Percentiles rank a stretch among this genome's conserved stretches.
Evolutionary conservation across 2,329 filamentous ascomycete genomes (phyloP).

Genomic region (Tolypocladium amazonense): DNA sequence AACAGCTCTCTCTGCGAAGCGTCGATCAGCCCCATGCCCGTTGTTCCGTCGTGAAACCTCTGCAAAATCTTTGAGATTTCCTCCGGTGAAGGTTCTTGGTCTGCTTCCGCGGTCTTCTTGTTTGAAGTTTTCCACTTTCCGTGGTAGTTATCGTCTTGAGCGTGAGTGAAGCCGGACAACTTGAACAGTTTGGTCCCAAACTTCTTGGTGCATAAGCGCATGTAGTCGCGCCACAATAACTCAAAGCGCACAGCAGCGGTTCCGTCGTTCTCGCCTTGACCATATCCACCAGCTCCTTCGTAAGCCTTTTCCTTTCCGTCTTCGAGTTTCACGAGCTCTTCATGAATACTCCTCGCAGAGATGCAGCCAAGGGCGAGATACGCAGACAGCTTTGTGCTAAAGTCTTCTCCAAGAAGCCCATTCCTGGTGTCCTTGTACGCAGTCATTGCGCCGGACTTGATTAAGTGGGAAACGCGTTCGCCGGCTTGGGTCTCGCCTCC

Average conservation of each 20-base stretch:
- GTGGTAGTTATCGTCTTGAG: constrained; percentile 28
- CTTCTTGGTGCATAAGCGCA: constrained; percentile 64
- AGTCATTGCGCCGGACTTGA: constrained; percentile 49
- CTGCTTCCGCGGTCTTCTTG: constrained; percentile 13
- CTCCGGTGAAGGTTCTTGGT: constrained; percentile 29
- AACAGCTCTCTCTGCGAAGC: constrained; percentile 65
- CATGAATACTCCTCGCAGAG: constrained; percentile 62
- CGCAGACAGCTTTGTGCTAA: constrained; percentile 65
- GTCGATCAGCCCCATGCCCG: constrained; percentile 68
- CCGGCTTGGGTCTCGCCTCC: constrained; percentile 56
- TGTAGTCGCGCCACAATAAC: constrained; percentile 71
- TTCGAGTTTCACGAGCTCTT: constrained; percentile 57
- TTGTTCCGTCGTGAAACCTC: constrained; percentile 55
- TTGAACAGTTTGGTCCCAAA: constrained; percentile 55
- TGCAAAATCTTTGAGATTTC: constrained; percentile 38
- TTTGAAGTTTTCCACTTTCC: constrained; percentile 39
- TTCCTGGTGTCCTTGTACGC: constrained; percentile 63
- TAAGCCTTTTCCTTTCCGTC: constrained; percentile 40
- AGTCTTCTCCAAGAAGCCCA: constrained; percentile 58
- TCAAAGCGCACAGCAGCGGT: constrained; percentile 62
- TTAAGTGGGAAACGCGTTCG: constrained; percentile 47
- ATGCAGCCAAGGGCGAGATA: constrained; percentile 64
- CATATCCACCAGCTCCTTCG: constrained; percentile 43
- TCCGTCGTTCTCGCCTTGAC: constrained; percentile 60
- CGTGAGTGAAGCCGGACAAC: constrained; percentile 50